Evolutionary conservation across 257 asterid genomes (phyloP).

Genomic region (Petunia secreta): DNA sequence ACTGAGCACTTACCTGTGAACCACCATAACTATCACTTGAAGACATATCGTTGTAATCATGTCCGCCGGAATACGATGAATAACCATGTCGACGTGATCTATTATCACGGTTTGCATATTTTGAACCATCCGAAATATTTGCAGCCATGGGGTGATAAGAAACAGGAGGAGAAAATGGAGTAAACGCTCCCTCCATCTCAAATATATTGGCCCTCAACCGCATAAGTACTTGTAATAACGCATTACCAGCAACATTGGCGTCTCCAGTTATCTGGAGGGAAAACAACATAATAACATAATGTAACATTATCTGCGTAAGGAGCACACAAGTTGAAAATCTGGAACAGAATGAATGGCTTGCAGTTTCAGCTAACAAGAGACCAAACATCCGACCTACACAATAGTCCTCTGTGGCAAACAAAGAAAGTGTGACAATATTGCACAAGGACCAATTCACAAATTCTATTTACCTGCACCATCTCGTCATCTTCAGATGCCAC

Average conservation of each 20-base stretch:
- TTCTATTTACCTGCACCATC: constrained; percentile 80
- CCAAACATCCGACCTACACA: background rate
- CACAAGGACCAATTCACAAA: constrained; percentile 16
- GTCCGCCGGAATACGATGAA: constrained; percentile 51
- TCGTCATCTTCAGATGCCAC: constrained; percentile 84
- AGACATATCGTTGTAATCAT: constrained; percentile 47
- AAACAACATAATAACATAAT: background rate
- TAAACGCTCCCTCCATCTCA: constrained; percentile 62
- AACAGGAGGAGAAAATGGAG: constrained; percentile 39
- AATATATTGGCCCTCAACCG: constrained; percentile 71
- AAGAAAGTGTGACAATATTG: background rate
- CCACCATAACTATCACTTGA: constrained; percentile 51
- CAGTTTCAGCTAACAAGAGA: background rate
- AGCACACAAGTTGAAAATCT: background rate
- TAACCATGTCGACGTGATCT: constrained; percentile 52
- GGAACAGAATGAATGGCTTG: background rate
- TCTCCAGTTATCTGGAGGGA: constrained; percentile 73
- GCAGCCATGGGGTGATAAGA: constrained; percentile 42
- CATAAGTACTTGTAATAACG: constrained; percentile 66
- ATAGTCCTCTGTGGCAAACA: background rate
- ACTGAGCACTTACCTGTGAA: constrained; percentile 56
- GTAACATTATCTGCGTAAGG: background rate
- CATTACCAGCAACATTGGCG: constrained; percentile 60
- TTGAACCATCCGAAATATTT: constrained; percentile 51
- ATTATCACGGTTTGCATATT: constrained; percentile 52